A percentile compares a stretch with the other conserved stretches of the same genome.
These are phyloP conservation scores for Petasospora rhodanensis DNA, from an alignment of 1,139 yeast species.

Conservation along the genomic window DNA sequence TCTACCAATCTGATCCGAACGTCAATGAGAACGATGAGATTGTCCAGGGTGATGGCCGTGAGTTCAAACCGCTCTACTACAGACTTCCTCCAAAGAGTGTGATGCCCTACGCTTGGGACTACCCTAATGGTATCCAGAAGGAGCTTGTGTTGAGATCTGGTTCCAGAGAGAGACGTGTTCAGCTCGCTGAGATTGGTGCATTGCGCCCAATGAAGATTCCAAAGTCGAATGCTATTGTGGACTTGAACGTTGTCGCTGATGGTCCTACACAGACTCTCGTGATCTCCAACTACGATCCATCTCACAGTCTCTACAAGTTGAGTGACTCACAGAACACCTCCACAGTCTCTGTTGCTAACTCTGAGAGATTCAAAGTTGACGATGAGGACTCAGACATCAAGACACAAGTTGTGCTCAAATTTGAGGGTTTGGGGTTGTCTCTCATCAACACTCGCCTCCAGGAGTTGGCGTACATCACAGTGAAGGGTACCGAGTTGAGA, in stretches of 20 bases:
- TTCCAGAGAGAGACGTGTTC: slow-evolving; percentile 73
- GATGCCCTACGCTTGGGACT: slow-evolving; percentile 99
- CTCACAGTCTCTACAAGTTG: slow-evolving; percentile 64
- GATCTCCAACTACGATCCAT: slow-evolving; percentile 77
- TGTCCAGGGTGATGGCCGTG: slow-evolving; percentile 26
- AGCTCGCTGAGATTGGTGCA: slow-evolving; percentile 89
- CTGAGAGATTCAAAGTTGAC: slow-evolving; percentile 56
- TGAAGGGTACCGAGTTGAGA: slow-evolving; percentile 75
- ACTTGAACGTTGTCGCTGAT: slow-evolving; percentile 90
- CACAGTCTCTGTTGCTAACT: slow-evolving; percentile 32
- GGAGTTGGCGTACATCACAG: slow-evolving; percentile 78
- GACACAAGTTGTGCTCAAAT: slow-evolving; percentile 54
- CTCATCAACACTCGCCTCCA: slow-evolving; percentile 65
- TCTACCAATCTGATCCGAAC: slow-evolving; percentile 84
- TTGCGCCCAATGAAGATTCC: slow-evolving; percentile 81
- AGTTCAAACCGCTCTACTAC: slow-evolving; percentile 69
- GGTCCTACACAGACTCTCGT: slow-evolving; percentile 91
- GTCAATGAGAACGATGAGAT: slow-evolving; percentile 69
- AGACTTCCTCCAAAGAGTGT: slow-evolving; percentile 84
- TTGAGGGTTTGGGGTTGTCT: slow-evolving; percentile 90
- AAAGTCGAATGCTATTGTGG: slow-evolving; percentile 52
- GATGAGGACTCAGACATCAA: slow-evolving; percentile 68
- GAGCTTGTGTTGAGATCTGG: slow-evolving; percentile 71
- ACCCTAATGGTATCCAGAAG: slow-evolving; percentile 83
- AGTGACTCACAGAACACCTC: slow-evolving; percentile 22